Evolutionary conservation across 352 stramenopile genomes (phyloP).

Genomic region (Peronospora tabacina): DNA sequence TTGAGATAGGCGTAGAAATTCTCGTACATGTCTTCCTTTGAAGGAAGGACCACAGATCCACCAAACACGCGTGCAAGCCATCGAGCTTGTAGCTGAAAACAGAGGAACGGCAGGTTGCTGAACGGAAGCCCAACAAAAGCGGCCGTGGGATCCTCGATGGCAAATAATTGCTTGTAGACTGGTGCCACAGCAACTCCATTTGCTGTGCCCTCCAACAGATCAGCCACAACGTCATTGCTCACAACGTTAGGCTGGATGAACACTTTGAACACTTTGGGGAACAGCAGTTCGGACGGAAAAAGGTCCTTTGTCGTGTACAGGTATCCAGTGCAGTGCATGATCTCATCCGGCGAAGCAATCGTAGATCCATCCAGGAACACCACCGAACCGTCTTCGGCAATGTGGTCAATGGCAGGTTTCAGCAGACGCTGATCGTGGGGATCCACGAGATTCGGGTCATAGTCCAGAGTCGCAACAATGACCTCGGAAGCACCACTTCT

Average conservation of each 20-base stretch:
- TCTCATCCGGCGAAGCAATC: constrained; percentile 46
- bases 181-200: constrained; percentile 41
- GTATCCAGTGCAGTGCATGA: constrained; percentile 79
- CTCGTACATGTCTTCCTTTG: constrained; percentile 64
- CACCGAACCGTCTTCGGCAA: constrained; percentile 42
- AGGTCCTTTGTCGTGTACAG: constrained; percentile 54
- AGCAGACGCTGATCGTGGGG: constrained; percentile 34
- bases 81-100: constrained; percentile 70
- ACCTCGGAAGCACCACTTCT: constrained; percentile 37
- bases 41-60: constrained; percentile 32
- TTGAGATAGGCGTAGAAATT: constrained; percentile 43
- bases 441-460: constrained; percentile 20
- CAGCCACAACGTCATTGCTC: constrained; percentile 16
- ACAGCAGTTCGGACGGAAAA: constrained; percentile 41
- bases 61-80: constrained; percentile 59
- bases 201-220: constrained; percentile 30
- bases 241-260: constrained; percentile 21
- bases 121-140: constrained; percentile 69
- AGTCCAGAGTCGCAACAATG: constrained; percentile 49
- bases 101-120: constrained; percentile 73
- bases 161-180: constrained; percentile 73
- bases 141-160: constrained; percentile 63
- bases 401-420: constrained; percentile 49
- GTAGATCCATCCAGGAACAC: constrained; percentile 52
- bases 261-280: constrained; percentile 25